phyloP scores from a whole-genome alignment of 164 flowering plant species.

The Berberis thunbergii region DNA sequence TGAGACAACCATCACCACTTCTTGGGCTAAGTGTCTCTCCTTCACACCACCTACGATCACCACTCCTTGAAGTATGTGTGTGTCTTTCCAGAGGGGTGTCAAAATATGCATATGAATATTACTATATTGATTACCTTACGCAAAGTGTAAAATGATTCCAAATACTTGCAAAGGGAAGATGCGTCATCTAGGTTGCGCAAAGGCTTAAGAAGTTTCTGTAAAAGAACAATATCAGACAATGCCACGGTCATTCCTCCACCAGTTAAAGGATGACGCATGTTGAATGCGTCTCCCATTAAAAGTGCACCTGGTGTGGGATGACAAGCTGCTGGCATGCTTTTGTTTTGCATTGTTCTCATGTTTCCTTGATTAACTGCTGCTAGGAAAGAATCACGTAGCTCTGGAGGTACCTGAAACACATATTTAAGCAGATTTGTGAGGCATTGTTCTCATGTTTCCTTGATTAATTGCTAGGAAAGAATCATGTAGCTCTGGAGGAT shows the following conservation, averaged over 20 bases:
- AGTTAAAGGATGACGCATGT: conserved; percentile 89
- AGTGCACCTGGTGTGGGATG: no score
- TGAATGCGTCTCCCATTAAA: conserved; percentile 60
- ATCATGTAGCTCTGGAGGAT: no score
- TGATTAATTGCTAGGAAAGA: no score
- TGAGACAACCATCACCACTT: no score
- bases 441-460: no score
- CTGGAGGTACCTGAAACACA: conserved; percentile 47
- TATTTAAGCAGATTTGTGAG: not conserved
- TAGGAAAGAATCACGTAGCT: conserved; percentile 50
- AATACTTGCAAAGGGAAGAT: conserved; percentile 58
- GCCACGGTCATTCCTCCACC: conserved; percentile 98
- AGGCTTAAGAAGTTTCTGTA: conserved; percentile 72
- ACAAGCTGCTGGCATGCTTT: no score
- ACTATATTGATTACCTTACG: conserved; percentile 44
- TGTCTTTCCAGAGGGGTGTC: not conserved
- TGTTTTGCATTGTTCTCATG: no score
- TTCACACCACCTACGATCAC: no score
- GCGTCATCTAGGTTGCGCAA: conserved; percentile 63
- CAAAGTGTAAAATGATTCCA: conserved; percentile 73
- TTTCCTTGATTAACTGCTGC: no score
- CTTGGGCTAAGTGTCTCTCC: no score
- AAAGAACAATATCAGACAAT: conserved; percentile 73
- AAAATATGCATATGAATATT: not conserved
- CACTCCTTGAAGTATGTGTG: no score